A percentile compares a stretch with the other conserved stretches of the same genome.
These are phyloP conservation scores for Erucastrum elatum DNA, from an alignment of 345 rosid species.

Conservation along the genomic window DNA sequence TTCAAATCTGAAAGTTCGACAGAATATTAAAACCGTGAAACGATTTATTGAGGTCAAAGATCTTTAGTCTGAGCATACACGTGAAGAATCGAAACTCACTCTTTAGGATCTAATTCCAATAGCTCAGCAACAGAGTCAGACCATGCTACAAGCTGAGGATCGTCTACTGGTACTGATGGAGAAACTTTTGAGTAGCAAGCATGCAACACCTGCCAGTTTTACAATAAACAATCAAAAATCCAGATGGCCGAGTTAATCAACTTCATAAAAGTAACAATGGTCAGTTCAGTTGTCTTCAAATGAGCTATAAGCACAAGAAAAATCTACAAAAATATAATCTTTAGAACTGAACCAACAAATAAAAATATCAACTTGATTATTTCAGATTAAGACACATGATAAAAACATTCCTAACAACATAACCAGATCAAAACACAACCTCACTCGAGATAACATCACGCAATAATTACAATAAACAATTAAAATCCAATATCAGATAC, in stretches of 20 bases:
- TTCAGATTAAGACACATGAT: not conserved
- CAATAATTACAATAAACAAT: too few relatives aligned
- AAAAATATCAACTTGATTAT: constrained; percentile 1
- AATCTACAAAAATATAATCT: not conserved
- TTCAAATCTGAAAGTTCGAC: constrained; percentile 62
- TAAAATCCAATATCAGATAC: too few relatives aligned
- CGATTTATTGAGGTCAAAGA: not conserved
- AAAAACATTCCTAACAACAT: too few relatives aligned
- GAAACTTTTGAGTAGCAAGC: constrained; percentile 87
- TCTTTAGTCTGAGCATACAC: not conserved
- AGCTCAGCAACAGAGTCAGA: constrained; percentile 79
- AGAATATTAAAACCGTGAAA: not conserved
- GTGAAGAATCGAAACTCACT: constrained; percentile 54
- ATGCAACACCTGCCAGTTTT: constrained; percentile 62
- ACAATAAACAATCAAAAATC: constrained; percentile 9
- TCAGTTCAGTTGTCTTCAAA: not conserved
- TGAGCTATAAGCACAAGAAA: constrained; percentile 5
- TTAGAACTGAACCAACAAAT: not conserved
- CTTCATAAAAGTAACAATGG: not conserved
- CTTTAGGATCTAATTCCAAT: constrained; percentile 82
- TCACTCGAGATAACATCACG: constrained; percentile 44
- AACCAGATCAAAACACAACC: constrained; percentile 39
- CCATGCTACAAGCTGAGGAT: constrained; percentile 94
- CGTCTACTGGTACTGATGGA: constrained; percentile 82
- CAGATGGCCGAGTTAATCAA: not conserved